These are phyloP conservation scores for Adansonia digitata DNA, from an alignment of 345 rosid genomes.

Conservation along the genomic window DNA sequence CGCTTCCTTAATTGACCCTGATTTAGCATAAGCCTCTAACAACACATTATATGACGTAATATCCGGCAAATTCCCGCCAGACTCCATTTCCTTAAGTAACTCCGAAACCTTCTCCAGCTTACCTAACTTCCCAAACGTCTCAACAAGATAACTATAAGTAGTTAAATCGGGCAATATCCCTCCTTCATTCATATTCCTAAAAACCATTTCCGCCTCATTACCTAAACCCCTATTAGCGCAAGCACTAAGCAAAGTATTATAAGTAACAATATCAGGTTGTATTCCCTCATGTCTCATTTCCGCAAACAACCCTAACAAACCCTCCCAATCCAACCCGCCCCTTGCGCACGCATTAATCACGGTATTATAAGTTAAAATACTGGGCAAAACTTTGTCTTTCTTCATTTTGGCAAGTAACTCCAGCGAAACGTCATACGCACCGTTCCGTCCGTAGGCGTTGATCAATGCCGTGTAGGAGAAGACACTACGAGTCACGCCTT, in stretches of 20 bases:
- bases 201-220: conserved; percentile 91
- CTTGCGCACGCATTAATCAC: conserved; percentile 85
- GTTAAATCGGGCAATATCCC: conserved; percentile 82
- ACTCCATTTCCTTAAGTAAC: conserved; percentile 74
- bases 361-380: conserved; percentile 85
- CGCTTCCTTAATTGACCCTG: conserved; percentile 71
- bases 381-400: conserved; percentile 63
- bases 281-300: conserved; percentile 95
- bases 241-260: conserved; percentile 85
- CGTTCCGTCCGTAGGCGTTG: conserved; percentile 85
- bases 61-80: conserved; percentile 77
- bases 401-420: conserved; percentile 83
- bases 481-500: conserved; percentile 71
- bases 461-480: conserved; percentile 85
- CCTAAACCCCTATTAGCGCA: conserved; percentile 83
- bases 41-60: conserved; percentile 73
- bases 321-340: conserved; percentile 94
- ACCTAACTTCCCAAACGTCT: conserved; percentile 63
- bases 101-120: conserved; percentile 66
- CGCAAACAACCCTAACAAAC: conserved; percentile 81
- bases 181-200: conserved; percentile 88
- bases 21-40: conserved; percentile 67
- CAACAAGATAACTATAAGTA: conserved; percentile 69
- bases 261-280: conserved; percentile 84
- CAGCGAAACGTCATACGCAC: conserved; percentile 63